phyloP scores from a whole-genome alignment of 2,329 filamentous ascomycete species.

The Fusarium sp. region DNA sequence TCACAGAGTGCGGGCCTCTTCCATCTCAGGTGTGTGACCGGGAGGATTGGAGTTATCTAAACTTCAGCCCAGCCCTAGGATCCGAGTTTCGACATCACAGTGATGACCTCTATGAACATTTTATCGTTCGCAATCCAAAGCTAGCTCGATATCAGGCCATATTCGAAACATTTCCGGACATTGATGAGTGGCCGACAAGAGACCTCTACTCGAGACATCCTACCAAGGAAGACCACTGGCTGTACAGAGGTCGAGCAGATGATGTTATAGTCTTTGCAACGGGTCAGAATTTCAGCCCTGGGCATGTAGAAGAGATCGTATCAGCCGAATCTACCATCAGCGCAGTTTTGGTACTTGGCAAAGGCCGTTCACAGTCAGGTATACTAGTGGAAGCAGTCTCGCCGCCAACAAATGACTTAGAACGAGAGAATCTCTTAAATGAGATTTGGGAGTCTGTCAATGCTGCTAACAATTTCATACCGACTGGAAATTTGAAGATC shows the following conservation, averaged over 20 bases:
- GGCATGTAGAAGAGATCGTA: conserved; percentile 53
- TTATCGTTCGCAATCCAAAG: conserved; percentile 48
- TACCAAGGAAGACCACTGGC: conserved; percentile 50
- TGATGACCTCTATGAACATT: conserved; percentile 50
- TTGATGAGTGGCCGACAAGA: conserved; percentile 57
- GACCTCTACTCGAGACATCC: conserved; percentile 59
- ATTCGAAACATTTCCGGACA: conserved; percentile 57
- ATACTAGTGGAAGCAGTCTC: conserved; percentile 44
- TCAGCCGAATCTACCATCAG: conserved; percentile 47
- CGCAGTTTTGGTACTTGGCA: conserved; percentile 52
- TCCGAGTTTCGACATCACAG: conserved; percentile 40
- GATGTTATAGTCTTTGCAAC: conserved; percentile 58
- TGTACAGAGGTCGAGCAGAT: conserved; percentile 54
- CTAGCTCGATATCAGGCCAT: conserved; percentile 49
- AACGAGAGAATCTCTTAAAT: conserved; percentile 52
- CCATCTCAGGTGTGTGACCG: conserved; percentile 39
- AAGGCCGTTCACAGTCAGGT: conserved; percentile 44
- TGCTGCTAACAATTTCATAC: conserved; percentile 57
- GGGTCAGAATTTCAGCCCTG: conserved; percentile 59
- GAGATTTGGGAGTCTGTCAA: conserved; percentile 58
- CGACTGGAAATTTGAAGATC: conserved; percentile 57
- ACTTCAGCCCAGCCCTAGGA: conserved; percentile 35
- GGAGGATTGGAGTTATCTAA: conserved; percentile 51
- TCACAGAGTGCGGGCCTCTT: conserved; percentile 49
- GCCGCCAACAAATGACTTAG: background rate